Evolutionary conservation across 148 eudicot genomes (phyloP), one percentile per base, ranked within the genome.

Genomic region (Rhododendron kiyosumense): DNA sequence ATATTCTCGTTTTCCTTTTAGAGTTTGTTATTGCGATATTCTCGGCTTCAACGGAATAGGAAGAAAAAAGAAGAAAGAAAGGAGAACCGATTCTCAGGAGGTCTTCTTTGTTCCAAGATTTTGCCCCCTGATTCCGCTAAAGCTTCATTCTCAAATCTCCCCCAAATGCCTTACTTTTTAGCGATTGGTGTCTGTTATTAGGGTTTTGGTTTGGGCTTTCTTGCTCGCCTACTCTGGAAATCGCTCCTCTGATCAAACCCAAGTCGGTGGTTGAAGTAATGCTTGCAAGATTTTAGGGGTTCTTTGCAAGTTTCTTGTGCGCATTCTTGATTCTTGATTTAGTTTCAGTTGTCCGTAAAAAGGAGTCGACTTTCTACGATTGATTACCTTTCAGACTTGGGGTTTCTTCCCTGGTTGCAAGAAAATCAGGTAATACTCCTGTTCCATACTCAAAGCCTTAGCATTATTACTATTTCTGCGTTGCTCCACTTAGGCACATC

Each of bases 361-460:
- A 20, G 8, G 11, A 15, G 20, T 54, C 24, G 24, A 83, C 69
- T 67, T 48, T 52, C 20, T 59, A 28, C 59, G 14, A 13, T 79
- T 81, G 67, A 8, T 15, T 52, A 17, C 59, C 61, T 79, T 32
- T 79, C 82, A 79, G 82, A 46, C 20, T 49, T 48, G 13, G 57
- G 49, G 7, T 17, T 79, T 48, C 52, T 79, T 48, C 48, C 32
- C 82, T 49, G 36, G 82, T 49, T 24, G 36, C 36, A 30, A 79
- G 54, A 34, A 79, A 79, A 79, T 79, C 82, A 79, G 82, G 82
- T 79, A 79, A 79, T 79, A n/a, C 17, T 51, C 28, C 81, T 20
- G 51, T 49, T 79, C 8, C 17, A 5, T 79, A 15, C 38, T 79
- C 59, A 49, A 49, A 51, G 18, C 36, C 34, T 54, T 59, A 20